Base-by-base conservation (phyloP, 495 filamentous ascomycete species). In the Neurospora tetrasperma region DNA sequence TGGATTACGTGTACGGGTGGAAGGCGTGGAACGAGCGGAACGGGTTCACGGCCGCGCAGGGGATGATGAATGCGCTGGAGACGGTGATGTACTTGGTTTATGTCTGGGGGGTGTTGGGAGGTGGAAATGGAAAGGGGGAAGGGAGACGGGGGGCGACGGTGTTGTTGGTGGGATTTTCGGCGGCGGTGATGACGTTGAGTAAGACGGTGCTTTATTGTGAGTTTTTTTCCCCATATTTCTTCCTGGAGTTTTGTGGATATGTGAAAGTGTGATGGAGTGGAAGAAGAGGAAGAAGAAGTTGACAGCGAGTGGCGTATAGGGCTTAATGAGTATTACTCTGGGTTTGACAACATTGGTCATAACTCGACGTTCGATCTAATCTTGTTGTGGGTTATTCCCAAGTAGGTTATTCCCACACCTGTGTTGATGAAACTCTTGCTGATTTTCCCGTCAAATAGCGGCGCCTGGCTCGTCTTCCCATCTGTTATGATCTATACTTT, bases 191-290 rank as follows among this genome's bases (percentile, higher is more conserved):
- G 91, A 97, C 95, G 2, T 76, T 96, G 1, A 91, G 89, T 81
- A 97, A 97, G 88, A 97, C 94, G 18, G 77, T 92, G 71, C 82
- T 98, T 18, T 98, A 97, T 77, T 91, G 94, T 94, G 77, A 85
- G 90, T 85, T 71, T 31, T 31, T 31, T 41, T 41, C 40, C 40
- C 40, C 40, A 10, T 40, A 40, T 38, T 38, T 6, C 35, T 38
- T 38, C 35, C 35, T 38, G 35, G 35, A 41, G 40, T 11, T 2
- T 11, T 11, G 44, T 59, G 4, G 27, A 31, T 31, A 31, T 31
- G 27, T 31, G 27, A 31, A 31, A 27, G 41, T 27, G 38, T 31
- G 0, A 20, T 38, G 35, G n/a, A 31, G 7, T 35, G 48, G 27
- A 31, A 31, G 27, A 31, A 31, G 27, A 0, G 14, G 16, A 7